Conservation (phyloP, 2,329 filamentous ascomycete genomes). For the Ophiostoma populinum region DNA sequence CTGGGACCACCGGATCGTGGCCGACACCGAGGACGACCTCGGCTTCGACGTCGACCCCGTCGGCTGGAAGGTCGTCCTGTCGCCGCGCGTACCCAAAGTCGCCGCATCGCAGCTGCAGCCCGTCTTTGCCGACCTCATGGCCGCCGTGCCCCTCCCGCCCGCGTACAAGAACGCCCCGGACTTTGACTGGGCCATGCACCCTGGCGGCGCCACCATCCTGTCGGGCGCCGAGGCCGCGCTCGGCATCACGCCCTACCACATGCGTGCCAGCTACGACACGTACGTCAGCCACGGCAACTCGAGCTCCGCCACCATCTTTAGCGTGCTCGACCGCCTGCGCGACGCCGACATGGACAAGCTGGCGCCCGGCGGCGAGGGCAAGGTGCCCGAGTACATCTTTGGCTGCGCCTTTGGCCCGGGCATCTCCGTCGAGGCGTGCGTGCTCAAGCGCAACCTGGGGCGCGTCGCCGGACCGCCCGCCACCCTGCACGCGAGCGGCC, state of each 20-base stretch:
- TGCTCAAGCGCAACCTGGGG: constrained; percentile 35
- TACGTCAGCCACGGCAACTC: constrained; percentile 54
- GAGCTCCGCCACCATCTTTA: constrained; percentile 51
- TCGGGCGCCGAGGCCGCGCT: constrained; percentile 43
- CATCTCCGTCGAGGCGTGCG: constrained; percentile 49
- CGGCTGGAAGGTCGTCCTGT: constrained; percentile 51
- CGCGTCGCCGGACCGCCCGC: constrained; percentile 30
- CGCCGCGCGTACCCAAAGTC: constrained; percentile 41
- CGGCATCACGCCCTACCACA: constrained; percentile 41
- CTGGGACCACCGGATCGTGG: constrained; percentile 46
- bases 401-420: constrained; percentile 56
- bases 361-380: constrained; percentile 29
- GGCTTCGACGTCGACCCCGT: constrained; percentile 46
- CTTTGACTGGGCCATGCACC: constrained; percentile 61
- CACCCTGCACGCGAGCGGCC: constrained; percentile 22
- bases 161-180: constrained; percentile 30
- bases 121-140: constrained; percentile 36
- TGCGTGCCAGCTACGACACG: constrained; percentile 51
- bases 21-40: constrained; percentile 43
- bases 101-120: constrained; percentile 32
- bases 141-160: constrained; percentile 24
- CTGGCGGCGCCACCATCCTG: constrained; percentile 49
- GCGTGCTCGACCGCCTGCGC: constrained; percentile 45
- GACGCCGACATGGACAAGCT: constrained; percentile 40
- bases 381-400: constrained; percentile 38